These are phyloP conservation scores for Aciculosporium take DNA, from an alignment of 2,329 filamentous ascomycete species.

Conservation along the genomic window DNA sequence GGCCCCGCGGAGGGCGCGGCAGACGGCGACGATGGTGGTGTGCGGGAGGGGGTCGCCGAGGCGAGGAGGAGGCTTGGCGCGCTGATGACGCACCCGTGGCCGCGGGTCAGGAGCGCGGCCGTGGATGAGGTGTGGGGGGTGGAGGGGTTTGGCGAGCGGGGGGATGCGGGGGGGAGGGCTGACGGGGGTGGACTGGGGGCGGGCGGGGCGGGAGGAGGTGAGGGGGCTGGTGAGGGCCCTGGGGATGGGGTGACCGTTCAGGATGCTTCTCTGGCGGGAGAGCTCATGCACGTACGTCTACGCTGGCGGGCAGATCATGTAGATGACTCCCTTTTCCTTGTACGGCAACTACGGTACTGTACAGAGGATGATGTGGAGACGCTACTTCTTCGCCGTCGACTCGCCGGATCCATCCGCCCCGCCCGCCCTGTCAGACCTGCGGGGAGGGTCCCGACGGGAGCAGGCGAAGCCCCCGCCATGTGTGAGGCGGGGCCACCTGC, in stretches of 20 bases:
- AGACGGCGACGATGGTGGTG: not conserved
- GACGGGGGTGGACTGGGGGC: constrained; percentile 43
- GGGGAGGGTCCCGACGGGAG: too few relatives aligned
- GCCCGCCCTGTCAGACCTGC: too few relatives aligned
- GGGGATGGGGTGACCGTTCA: constrained; percentile 18
- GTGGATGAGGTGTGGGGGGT: constrained; percentile 46
- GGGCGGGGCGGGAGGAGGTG: constrained; percentile 33
- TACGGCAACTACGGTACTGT: too few relatives aligned
- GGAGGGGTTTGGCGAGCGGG: constrained; percentile 16
- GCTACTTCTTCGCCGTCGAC: too few relatives aligned
- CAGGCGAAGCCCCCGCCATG: too few relatives aligned
- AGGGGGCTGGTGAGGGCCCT: constrained; percentile 29
- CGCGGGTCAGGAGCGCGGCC: constrained; percentile 48
- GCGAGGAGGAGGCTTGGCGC: constrained; percentile 55
- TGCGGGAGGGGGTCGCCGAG: constrained; percentile 24
- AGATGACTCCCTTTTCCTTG: too few relatives aligned
- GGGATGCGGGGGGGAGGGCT: constrained; percentile 21
- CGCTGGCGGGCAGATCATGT: too few relatives aligned
- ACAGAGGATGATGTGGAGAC: too few relatives aligned
- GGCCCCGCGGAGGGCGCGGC: constrained; percentile 22
- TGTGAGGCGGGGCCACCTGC: too few relatives aligned
- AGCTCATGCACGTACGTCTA: too few relatives aligned
- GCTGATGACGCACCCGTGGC: constrained; percentile 72
- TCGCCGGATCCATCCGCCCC: too few relatives aligned
- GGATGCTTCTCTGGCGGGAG: too few relatives aligned